Evolutionary conservation across 2,329 filamentous ascomycete genomes (phyloP).

Genomic region (Xylariales sp.): DNA sequence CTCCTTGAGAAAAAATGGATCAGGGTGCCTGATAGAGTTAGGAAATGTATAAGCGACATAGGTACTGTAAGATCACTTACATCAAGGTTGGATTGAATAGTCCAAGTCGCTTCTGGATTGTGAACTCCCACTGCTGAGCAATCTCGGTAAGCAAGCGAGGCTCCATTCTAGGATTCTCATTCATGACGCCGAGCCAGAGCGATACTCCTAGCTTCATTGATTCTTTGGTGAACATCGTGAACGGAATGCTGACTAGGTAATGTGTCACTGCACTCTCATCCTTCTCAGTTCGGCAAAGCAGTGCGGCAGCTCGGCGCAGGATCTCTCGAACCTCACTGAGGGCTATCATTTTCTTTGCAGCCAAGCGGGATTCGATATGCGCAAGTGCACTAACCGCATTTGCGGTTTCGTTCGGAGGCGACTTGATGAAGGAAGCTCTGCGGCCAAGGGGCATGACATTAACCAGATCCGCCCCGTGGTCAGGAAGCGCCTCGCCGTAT

Average conservation of each 20-base stretch:
- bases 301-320: slow-evolving; percentile 76
- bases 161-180: slow-evolving; percentile 88
- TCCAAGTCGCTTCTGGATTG: slow-evolving; percentile 71
- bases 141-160: slow-evolving; percentile 82
- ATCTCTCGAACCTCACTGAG: slow-evolving; percentile 75
- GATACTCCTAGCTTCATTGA: slow-evolving; percentile 95
- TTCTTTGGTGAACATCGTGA: slow-evolving; percentile 87
- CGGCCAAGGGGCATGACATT: slow-evolving; percentile 53
- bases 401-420: slow-evolving; percentile 48
- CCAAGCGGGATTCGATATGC: slow-evolving; percentile 67
- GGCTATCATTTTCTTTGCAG: slow-evolving; percentile 64
- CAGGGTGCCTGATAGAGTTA: slow-evolving; percentile 55
- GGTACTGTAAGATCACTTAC: slow-evolving; percentile 35
- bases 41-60: not conserved
- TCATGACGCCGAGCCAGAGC: slow-evolving; percentile 93
- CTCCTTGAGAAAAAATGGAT: slow-evolving; percentile 87
- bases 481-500: slow-evolving; percentile 71
- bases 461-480: slow-evolving; percentile 63
- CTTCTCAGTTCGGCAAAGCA: slow-evolving; percentile 73
- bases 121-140: slow-evolving; percentile 85
- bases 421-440: slow-evolving; percentile 46
- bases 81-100: slow-evolving; percentile 72
- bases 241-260: slow-evolving; percentile 88
- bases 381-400: slow-evolving; percentile 63
- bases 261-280: slow-evolving; percentile 78